Evolutionary conservation across 768 basidiomycete species (phyloP).

Genomic region (Russula abietina): DNA sequence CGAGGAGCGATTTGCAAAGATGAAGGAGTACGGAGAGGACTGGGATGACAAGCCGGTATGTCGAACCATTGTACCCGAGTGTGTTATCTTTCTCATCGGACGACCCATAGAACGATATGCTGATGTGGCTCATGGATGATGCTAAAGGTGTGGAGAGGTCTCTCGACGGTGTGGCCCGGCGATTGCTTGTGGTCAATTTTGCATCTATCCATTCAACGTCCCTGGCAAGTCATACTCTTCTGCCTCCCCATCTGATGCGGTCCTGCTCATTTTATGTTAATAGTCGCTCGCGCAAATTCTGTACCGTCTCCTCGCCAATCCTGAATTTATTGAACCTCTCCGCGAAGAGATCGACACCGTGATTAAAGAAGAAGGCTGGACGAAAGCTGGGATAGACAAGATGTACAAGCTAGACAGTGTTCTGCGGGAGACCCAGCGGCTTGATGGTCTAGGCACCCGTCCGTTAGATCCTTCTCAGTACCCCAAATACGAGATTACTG

Average conservation of each 20-base stretch:
- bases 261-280: not conserved
- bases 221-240: constrained; percentile 24
- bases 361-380: constrained; percentile 16
- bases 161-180: constrained; percentile 28
- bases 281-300: constrained; percentile 20
- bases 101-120: constrained; percentile 33
- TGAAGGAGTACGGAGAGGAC: not conserved
- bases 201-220: constrained; percentile 35
- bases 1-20: constrained; percentile 5
- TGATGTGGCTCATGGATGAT: constrained; percentile 39
- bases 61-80: not conserved
- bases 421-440: constrained; percentile 30
- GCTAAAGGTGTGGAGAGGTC: constrained; percentile 30
- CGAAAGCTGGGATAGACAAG: constrained; percentile 7
- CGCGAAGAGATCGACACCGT: constrained; percentile 26
- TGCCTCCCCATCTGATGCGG: no score
- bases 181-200: constrained; percentile 37
- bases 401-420: constrained; percentile 36
- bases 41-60: constrained; percentile 5
- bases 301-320: constrained; percentile 25
- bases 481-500: not conserved
- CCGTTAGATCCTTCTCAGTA: not conserved
- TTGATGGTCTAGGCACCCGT: constrained; percentile 16
- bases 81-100: not conserved
- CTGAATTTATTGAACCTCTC: constrained; percentile 26